A percentile compares a stretch with the other conserved stretches of the same genome.
These are phyloP conservation scores for Kwoniella dejecticola DNA, from an alignment of 768 basidiomycete species.

Conservation along the genomic window DNA sequence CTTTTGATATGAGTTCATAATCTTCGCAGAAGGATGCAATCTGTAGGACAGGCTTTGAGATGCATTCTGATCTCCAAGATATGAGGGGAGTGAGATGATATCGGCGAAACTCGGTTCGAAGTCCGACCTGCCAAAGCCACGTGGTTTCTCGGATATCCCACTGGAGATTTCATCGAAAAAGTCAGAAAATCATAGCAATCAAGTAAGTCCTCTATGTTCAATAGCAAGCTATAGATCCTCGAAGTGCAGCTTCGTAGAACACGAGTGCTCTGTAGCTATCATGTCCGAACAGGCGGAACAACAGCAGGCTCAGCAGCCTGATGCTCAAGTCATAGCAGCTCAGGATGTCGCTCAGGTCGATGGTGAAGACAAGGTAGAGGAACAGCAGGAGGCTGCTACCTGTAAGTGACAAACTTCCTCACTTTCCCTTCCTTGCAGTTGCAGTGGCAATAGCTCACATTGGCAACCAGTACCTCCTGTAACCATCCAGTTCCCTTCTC, in stretches of 20 bases:
- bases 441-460: too few relatives aligned
- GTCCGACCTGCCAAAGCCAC: conserved; percentile 9
- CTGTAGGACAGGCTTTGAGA: too few relatives aligned
- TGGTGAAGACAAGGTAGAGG: conserved; percentile 17
- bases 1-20: neutral
- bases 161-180: conserved; percentile 15
- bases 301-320: conserved; percentile 11
- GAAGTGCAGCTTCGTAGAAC: conserved; percentile 9
- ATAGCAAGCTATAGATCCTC: too few relatives aligned
- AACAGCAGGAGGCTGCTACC: conserved; percentile 10
- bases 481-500: conserved; percentile 46
- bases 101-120: conserved; percentile 22
- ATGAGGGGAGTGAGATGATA: neutral
- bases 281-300: conserved; percentile 15
- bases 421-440: neutral
- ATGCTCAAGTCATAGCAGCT: conserved; percentile 5
- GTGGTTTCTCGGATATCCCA: conserved; percentile 9
- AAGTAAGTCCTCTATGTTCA: too few relatives aligned
- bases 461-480: conserved; percentile 41
- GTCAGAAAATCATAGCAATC: conserved; percentile 10
- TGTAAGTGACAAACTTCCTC: neutral
- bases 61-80: too few relatives aligned
- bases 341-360: conserved; percentile 17
- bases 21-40: neutral
- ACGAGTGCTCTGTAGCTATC: neutral